phyloP scores from a whole-genome alignment of 1,284 basidiomycete species.

The Gomphus bonarii region DNA sequence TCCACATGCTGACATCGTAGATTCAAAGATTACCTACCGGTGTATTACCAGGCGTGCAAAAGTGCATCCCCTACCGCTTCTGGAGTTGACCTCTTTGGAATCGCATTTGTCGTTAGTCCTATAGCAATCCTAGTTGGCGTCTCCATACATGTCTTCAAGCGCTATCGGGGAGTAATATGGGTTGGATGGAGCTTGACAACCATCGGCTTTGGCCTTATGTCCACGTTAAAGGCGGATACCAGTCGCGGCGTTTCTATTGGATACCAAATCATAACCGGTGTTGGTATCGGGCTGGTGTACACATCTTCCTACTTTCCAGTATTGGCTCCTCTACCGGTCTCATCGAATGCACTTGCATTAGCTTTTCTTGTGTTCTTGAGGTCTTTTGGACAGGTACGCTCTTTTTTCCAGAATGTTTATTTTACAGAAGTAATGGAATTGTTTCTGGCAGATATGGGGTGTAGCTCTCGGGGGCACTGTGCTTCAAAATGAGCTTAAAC shows the following conservation, averaged over 20 bases:
- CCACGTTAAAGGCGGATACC: constrained; percentile 19
- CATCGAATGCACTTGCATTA: too few relatives aligned
- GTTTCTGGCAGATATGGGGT: too few relatives aligned
- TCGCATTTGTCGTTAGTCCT: constrained; percentile 15
- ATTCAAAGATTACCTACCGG: not conserved
- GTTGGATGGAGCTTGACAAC: constrained; percentile 21
- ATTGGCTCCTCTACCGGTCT: too few relatives aligned
- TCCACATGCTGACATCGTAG: too few relatives aligned
- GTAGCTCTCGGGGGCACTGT: too few relatives aligned
- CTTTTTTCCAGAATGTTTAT: too few relatives aligned
- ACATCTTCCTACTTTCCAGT: not conserved
- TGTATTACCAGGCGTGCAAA: constrained; percentile 30
- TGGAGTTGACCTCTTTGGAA: constrained; percentile 20
- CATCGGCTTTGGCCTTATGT: constrained; percentile 22
- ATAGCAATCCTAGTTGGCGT: constrained; percentile 19
- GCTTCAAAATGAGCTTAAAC: too few relatives aligned
- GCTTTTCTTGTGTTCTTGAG: too few relatives aligned
- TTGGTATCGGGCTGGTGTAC: constrained; percentile 20
- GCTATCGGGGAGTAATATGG: constrained; percentile 19
- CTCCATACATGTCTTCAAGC: constrained; percentile 14
- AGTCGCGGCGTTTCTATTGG: constrained; percentile 23
- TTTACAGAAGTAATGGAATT: too few relatives aligned
- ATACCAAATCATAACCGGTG: constrained; percentile 20
- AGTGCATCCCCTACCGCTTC: constrained; percentile 21
- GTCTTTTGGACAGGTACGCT: too few relatives aligned